These are phyloP conservation scores for Plasmodium relictum DNA, from an alignment of 169 alveolate species.

Conservation along the genomic window DNA sequence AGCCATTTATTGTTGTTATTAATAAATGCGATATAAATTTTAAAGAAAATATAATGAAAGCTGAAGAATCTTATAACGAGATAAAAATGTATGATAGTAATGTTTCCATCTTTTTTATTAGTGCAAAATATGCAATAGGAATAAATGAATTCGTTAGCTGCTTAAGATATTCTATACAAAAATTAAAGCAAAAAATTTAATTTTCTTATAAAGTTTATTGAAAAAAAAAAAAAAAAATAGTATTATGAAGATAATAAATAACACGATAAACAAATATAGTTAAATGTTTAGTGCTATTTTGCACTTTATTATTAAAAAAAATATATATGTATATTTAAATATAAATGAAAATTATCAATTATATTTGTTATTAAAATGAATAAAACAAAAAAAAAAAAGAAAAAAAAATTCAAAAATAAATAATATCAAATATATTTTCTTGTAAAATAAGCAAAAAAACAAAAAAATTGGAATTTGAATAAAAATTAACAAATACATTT, in stretches of 20 bases:
- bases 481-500: background rate
- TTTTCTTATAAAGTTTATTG: conserved; percentile 13
- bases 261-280: background rate
- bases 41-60: conserved; percentile 49
- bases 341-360: conserved; percentile 12
- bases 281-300: conserved; percentile 26
- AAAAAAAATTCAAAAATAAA: background rate
- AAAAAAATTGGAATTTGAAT: too few species aligned
- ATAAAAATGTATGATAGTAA: conserved; percentile 20
- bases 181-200: conserved; percentile 33
- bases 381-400: background rate
- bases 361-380: conserved; percentile 14
- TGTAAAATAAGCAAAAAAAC: background rate
- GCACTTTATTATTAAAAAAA: background rate
- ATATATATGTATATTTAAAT: conserved; percentile 1
- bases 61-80: conserved; percentile 48
- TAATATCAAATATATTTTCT: background rate
- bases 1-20: conserved; percentile 65
- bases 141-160: conserved; percentile 47
- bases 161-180: conserved; percentile 37
- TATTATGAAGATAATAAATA: background rate
- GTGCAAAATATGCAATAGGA: conserved; percentile 73
- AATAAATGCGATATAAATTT: conserved; percentile 68
- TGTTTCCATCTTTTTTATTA: conserved; percentile 48
- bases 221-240: conserved; percentile 5